Base-by-base conservation (phyloP, 2,329 filamentous ascomycete genomes). In the Coleophoma cylindrospora region DNA sequence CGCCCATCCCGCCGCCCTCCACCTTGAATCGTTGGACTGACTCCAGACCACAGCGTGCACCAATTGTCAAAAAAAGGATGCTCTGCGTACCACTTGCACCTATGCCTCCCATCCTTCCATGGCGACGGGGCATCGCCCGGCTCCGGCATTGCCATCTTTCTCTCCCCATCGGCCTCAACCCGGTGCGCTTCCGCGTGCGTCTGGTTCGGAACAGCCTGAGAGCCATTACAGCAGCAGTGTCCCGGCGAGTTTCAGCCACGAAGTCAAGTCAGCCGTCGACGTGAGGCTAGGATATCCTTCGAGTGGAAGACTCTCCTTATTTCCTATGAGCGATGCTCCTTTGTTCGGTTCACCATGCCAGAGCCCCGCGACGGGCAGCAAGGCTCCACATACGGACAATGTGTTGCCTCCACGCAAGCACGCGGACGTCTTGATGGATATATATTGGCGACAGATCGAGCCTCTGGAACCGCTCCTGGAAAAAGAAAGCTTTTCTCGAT, bases 371-470 rank as follows among this genome's bases (percentile, higher is more conserved):
- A 4, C 17, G 14, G 11, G 3, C 38, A 17, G n/a, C 21, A 40
- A 14, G 11, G n/a, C 5, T 14, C 36, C 10, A 27, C 17, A 36
- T 34, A 58, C 66, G 15, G 53, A 61, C 1, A 57, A 54, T 38
- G 70, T 74, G 1, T 58, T 77, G 1, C 74, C 74, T 1, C 65
- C 73, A 0, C 66, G 73, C 1, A 67, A 69, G 34, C 71, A 69
- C 34, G 74, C 74, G 0, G 74, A 77, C 46, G 64, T 64, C 40
- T 60, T 77, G 3, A 68, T 74, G 62, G 63, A 68, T 2, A 62
- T 72, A 0, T 76, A 76, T 50, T 77, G 73, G 74, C 63, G 64
- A 27, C 71, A 69, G 36, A 71, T 75, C 1, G 70, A 75, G 32
- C 70, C 72, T 0, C 53, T 76, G 0, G 76, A 76, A 41, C 73